Conservation (phyloP, 306 rosid species). For the Quercus parvula region DNA sequence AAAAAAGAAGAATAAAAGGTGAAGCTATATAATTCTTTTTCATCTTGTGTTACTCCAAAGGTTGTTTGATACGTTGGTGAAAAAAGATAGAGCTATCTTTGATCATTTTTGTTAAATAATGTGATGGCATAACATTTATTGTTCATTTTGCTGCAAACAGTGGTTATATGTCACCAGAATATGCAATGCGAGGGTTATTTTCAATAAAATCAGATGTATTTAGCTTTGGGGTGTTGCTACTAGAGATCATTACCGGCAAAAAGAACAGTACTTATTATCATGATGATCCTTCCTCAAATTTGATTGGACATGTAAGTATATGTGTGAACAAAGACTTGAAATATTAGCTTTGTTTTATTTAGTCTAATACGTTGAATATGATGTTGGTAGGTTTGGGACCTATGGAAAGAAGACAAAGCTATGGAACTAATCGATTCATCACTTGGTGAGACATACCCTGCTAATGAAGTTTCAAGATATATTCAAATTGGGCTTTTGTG, state of each 20-base stretch:
- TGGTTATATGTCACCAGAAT: conserved; percentile 71
- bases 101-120: too few species aligned
- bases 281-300: conserved; percentile 31
- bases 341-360: background rate
- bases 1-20: too few species aligned
- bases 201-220: conserved; percentile 52
- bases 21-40: too few species aligned
- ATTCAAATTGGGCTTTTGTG: conserved; percentile 64
- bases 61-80: too few species aligned
- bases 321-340: background rate
- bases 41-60: background rate
- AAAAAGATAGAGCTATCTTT: too few species aligned
- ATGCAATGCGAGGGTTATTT: conserved; percentile 58
- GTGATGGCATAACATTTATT: too few species aligned
- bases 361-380: too few species aligned
- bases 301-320: conserved; percentile 60
- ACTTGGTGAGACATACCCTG: conserved; percentile 21
- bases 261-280: conserved; percentile 41
- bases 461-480: conserved; percentile 48
- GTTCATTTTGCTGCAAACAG: conserved; percentile 11
- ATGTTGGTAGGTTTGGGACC: conserved; percentile 50
- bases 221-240: conserved; percentile 54
- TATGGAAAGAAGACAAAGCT: conserved; percentile 45
- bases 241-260: conserved; percentile 58
- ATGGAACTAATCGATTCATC: conserved; percentile 44